These are phyloP conservation scores for Leonotis leonurus DNA, from an alignment of 257 asterid species.

Conservation along the genomic window DNA sequence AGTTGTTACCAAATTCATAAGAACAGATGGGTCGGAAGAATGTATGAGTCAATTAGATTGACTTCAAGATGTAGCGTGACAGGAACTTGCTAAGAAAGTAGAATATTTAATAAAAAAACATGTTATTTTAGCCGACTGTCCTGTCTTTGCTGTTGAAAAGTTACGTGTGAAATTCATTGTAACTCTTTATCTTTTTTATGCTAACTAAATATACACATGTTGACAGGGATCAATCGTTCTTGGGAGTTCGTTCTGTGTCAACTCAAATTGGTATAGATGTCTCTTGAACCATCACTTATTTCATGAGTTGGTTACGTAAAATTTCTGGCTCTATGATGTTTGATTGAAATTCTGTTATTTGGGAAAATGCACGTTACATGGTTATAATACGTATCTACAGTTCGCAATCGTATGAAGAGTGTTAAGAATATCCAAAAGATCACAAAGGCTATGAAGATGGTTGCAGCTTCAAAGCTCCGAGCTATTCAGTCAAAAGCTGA, in stretches of 20 bases:
- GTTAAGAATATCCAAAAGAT: constrained; percentile 88
- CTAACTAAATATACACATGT: constrained; percentile 6
- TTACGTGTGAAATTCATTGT: neutral
- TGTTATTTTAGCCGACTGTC: neutral
- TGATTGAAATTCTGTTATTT: constrained; percentile 19
- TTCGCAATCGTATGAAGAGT: constrained; percentile 96
- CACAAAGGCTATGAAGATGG: constrained; percentile 99
- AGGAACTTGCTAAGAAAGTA: neutral
- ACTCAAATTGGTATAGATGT: constrained; percentile 72
- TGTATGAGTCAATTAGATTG: neutral
- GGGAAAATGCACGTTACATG: constrained; percentile 24
- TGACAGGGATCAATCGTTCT: constrained; percentile 54
- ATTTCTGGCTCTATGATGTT: neutral
- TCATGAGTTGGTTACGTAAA: neutral
- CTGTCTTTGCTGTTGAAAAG: neutral
- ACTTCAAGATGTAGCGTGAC: neutral
- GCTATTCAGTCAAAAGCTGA: constrained; percentile 82
- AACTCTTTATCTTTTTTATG: neutral
- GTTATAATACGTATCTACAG: constrained; percentile 31
- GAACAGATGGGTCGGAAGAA: neutral
- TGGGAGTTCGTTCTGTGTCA: constrained; percentile 72
- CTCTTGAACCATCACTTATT: neutral
- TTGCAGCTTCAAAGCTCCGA: constrained; percentile 98
- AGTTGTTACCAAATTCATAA: neutral
- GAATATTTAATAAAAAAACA: neutral